These are phyloP conservation scores for Nigrograna mackinnonii DNA, from an alignment of 2,329 filamentous ascomycete species.

Conservation along the genomic window DNA sequence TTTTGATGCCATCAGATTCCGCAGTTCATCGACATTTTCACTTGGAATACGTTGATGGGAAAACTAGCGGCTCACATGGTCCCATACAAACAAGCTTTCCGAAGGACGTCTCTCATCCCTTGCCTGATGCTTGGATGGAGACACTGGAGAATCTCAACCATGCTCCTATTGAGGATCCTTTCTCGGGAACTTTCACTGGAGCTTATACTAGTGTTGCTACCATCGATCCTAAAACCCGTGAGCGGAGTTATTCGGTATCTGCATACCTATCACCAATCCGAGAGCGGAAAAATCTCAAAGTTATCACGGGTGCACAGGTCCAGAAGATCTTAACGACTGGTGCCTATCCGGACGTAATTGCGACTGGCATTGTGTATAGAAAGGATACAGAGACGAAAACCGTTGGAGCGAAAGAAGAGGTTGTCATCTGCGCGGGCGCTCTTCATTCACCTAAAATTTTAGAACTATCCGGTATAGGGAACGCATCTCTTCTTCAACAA, in stretches of 20 bases:
- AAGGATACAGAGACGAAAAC: neutral
- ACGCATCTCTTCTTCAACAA: conserved; percentile 13
- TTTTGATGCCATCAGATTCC: conserved; percentile 23
- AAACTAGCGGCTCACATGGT: conserved; percentile 34
- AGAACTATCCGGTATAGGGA: conserved; percentile 19
- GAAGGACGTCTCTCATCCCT: conserved; percentile 42
- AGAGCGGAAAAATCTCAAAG: conserved; percentile 17
- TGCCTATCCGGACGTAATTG: conserved; percentile 27
- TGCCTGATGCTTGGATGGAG: conserved; percentile 51
- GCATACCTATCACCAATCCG: conserved; percentile 46
- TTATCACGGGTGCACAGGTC: conserved; percentile 18
- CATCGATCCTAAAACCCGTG: conserved; percentile 34
- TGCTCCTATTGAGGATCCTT: conserved; percentile 39
- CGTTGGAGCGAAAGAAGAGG: conserved; percentile 8
- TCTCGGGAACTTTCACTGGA: conserved; percentile 46
- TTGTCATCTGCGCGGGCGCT: conserved; percentile 16
- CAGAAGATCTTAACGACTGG: neutral
- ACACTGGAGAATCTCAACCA: conserved; percentile 44
- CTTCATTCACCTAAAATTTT: conserved; percentile 18
- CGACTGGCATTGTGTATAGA: conserved; percentile 8
- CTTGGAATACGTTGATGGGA: conserved; percentile 14
- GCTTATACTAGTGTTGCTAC: conserved; percentile 44
- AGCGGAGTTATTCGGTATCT: conserved; percentile 47
- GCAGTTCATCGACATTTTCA: conserved; percentile 18
- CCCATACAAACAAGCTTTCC: conserved; percentile 39